A percentile compares a stretch with the other conserved stretches of the same genome.
Evolutionary conservation across 495 filamentous ascomycete species (phyloP).

Genomic region (Geoglossum glabrum): DNA sequence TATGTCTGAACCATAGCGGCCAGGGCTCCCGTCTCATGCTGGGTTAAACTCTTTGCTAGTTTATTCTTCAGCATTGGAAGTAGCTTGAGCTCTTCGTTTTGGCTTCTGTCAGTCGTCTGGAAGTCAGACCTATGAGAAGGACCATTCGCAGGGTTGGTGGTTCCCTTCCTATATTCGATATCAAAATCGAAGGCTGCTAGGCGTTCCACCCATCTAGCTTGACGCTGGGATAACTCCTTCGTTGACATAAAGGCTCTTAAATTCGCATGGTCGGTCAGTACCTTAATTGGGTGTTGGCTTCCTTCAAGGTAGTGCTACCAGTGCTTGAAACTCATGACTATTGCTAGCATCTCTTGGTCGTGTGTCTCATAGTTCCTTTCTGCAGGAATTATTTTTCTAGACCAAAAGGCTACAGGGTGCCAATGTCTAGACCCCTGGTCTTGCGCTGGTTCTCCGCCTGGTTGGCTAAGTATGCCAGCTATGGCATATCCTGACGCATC

Average conservation of each 20-base stretch:
- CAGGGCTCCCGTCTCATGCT: too few relatives aligned
- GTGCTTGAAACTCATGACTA: constrained; percentile 9
- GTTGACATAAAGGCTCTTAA: constrained; percentile 7
- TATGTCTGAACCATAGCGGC: too few relatives aligned
- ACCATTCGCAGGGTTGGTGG: constrained; percentile 7
- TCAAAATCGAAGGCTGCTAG: constrained; percentile 9
- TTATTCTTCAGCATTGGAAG: constrained; percentile 4
- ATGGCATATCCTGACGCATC: constrained; percentile 14
- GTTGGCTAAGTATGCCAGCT: constrained; percentile 7
- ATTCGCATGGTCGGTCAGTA: constrained; percentile 11
- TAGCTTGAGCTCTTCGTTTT: not conserved
- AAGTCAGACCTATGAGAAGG: constrained; percentile 9
- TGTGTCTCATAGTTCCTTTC: constrained; percentile 12
- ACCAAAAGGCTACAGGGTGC: constrained; percentile 12
- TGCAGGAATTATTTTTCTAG: constrained; percentile 8
- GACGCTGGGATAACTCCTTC: constrained; percentile 2
- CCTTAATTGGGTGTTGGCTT: not conserved
- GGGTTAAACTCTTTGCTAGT: not conserved
- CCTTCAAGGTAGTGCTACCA: constrained; percentile 11
- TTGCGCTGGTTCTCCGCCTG: not conserved
- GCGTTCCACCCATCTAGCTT: constrained; percentile 7
- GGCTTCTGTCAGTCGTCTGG: not conserved
- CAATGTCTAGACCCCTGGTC: not conserved
- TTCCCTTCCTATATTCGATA: constrained; percentile 8
- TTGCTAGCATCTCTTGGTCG: constrained; percentile 14